These are phyloP conservation scores for Cinchona pubescens DNA, from an alignment of 257 asterid species.

Conservation along the genomic window DNA sequence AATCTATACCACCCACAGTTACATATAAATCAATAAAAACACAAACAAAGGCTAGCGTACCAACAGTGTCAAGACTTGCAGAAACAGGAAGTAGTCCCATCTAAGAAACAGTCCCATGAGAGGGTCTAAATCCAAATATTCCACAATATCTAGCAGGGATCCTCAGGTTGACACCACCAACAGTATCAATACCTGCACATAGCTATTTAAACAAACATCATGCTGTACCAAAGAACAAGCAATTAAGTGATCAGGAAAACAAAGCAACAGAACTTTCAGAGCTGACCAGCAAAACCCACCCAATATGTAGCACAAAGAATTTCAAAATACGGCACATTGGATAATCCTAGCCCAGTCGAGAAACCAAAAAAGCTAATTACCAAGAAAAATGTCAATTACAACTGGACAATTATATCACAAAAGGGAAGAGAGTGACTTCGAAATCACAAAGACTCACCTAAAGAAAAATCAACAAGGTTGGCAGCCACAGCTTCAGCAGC, in stretches of 20 bases:
- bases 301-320: neutral
- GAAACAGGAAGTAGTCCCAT: slow-evolving; percentile 78
- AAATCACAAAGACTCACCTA: slow-evolving; percentile 53
- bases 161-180: slow-evolving; percentile 96
- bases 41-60: slow-evolving; percentile 39
- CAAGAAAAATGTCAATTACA: neutral
- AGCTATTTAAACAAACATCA: slow-evolving; percentile 22
- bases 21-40: neutral
- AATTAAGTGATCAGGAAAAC: neutral
- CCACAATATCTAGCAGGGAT: slow-evolving; percentile 96
- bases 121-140: slow-evolving; percentile 82
- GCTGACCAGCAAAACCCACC: neutral
- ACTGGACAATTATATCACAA: neutral
- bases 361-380: neutral
- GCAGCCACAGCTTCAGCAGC: slow-evolving; percentile 97
- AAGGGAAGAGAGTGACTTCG: slow-evolving; percentile 6
- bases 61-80: slow-evolving; percentile 84
- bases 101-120: slow-evolving; percentile 72
- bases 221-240: neutral
- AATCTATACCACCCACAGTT: neutral
- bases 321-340: neutral
- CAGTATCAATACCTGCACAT: slow-evolving; percentile 79
- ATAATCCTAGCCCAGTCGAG: neutral
- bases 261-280: neutral
- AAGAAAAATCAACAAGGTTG: slow-evolving; percentile 79